phyloP scores from a whole-genome alignment of 2,329 filamentous ascomycete genomes.

The Fusarium sp. region DNA sequence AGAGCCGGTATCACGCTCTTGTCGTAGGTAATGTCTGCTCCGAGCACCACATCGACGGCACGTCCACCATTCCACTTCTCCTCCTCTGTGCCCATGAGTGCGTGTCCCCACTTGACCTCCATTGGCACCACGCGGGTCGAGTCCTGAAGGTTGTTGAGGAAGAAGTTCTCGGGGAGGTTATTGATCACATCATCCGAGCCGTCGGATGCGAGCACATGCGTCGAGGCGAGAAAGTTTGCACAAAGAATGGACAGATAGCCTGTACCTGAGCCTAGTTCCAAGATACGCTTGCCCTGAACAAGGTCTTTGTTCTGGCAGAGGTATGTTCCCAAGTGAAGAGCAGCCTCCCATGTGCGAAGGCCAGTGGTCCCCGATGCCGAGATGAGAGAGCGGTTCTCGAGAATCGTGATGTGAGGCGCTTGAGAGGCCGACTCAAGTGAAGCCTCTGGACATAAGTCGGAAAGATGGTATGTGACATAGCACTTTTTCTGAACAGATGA shows the following conservation, averaged over 20 bases:
- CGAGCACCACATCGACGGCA: slow-evolving; percentile 73
- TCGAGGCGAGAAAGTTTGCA: slow-evolving; percentile 71
- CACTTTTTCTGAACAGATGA: slow-evolving; percentile 77
- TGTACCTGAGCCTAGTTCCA: slow-evolving; percentile 82
- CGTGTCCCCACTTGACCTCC: slow-evolving; percentile 74
- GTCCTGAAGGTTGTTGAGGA: slow-evolving; percentile 73
- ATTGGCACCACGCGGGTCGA: slow-evolving; percentile 59
- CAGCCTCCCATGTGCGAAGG: slow-evolving; percentile 84
- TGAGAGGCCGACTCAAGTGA: neutral
- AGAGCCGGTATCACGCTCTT: slow-evolving; percentile 70
- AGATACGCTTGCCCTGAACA: slow-evolving; percentile 66
- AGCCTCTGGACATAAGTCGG: slow-evolving; percentile 41
- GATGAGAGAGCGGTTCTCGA: slow-evolving; percentile 77
- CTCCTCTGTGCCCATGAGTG: slow-evolving; percentile 68
- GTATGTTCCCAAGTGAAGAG: slow-evolving; percentile 78
- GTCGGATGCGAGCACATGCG: slow-evolving; percentile 76
- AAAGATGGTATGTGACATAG: slow-evolving; percentile 77
- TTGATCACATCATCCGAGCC: slow-evolving; percentile 79
- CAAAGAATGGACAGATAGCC: slow-evolving; percentile 81
- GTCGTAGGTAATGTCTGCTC: slow-evolving; percentile 85
- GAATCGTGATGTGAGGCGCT: slow-evolving; percentile 64
- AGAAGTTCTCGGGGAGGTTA: slow-evolving; percentile 74
- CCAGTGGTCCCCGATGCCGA: slow-evolving; percentile 80
- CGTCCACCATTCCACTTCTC: slow-evolving; percentile 60
- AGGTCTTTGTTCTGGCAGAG: slow-evolving; percentile 62